Evolutionary conservation across 345 rosid species (phyloP).

Genomic region (Sonneratia caseolaris): DNA sequence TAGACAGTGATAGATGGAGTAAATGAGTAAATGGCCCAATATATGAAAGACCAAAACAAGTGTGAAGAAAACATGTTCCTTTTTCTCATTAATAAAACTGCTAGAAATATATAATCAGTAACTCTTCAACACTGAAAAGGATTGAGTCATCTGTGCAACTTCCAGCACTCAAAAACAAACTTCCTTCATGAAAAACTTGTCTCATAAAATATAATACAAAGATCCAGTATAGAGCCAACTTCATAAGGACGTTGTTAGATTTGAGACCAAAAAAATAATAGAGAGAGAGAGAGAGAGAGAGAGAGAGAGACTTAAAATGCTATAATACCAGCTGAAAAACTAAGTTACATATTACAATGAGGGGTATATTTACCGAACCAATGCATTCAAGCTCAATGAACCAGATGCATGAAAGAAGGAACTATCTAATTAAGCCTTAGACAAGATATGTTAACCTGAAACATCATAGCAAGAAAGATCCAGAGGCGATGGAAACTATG

Average conservation of each 20-base stretch:
- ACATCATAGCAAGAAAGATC: constrained; percentile 96
- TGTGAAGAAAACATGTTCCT: background rate
- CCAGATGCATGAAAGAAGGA: background rate
- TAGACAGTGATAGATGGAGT: constrained; percentile 7
- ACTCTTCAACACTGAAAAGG: background rate
- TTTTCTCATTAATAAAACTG: background rate
- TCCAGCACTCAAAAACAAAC: background rate
- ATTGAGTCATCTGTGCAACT: background rate
- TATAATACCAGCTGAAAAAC: background rate
- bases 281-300: background rate
- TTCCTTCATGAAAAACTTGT: background rate
- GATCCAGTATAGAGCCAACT: background rate
- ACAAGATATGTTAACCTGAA: constrained; percentile 52
- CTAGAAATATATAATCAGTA: background rate
- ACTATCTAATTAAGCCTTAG: background rate
- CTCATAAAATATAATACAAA: background rate
- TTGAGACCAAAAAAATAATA: background rate
- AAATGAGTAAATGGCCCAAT: background rate
- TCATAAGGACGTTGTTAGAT: background rate
- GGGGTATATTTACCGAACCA: background rate
- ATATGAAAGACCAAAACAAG: background rate
- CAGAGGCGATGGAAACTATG: constrained; percentile 97
- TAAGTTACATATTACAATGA: background rate
- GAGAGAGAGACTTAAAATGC: background rate
- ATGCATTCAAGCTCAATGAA: background rate